These are phyloP conservation scores for Tuber calosporum DNA, from an alignment of 495 filamentous ascomycete genomes.

Conservation along the genomic window DNA sequence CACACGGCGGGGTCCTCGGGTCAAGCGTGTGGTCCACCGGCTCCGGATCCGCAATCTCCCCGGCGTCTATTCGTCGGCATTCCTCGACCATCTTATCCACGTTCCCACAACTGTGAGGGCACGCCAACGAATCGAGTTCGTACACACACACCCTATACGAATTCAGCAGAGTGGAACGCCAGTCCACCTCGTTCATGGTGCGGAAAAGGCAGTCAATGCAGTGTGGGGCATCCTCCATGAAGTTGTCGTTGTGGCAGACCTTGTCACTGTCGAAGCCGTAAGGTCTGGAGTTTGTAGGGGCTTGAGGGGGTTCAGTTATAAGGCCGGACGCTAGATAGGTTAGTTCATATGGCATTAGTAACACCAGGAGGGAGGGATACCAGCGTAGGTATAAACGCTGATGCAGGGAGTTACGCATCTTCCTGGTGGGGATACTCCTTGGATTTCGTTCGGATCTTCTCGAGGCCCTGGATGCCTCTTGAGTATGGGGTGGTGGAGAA, in stretches of 20 bases:
- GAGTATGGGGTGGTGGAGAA: neutral
- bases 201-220: constrained; percentile 27
- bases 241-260: constrained; percentile 14
- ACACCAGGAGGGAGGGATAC: neutral
- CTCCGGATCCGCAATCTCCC: neutral
- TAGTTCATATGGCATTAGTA: neutral
- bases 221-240: constrained; percentile 16
- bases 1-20: neutral
- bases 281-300: neutral
- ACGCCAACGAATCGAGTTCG: constrained; percentile 6
- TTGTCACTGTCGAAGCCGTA: constrained; percentile 16
- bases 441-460: neutral
- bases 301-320: neutral
- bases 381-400: neutral
- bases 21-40: constrained; percentile 3
- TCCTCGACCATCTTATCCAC: neutral
- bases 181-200: constrained; percentile 8
- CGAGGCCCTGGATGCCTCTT: neutral
- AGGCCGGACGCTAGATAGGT: neutral
- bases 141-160: constrained; percentile 7
- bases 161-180: constrained; percentile 5
- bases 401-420: neutral
- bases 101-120: neutral
- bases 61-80: constrained; percentile 8
- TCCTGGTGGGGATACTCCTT: neutral